phyloP scores from a whole-genome alignment of 139 green algal genomes.

The Micromonas pusilla region DNA sequence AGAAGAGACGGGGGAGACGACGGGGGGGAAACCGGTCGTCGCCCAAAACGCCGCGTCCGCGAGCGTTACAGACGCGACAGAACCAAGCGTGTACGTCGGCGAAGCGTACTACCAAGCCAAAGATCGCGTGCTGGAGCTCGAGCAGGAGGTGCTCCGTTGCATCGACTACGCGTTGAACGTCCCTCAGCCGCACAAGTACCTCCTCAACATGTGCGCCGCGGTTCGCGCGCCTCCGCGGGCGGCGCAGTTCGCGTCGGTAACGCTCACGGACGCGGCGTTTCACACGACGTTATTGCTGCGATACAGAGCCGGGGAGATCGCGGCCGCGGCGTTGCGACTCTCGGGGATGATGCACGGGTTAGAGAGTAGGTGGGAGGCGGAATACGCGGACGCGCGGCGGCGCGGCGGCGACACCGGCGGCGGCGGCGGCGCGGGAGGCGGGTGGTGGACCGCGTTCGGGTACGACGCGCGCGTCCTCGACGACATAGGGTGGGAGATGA shows the following conservation, averaged over 20 bases:
- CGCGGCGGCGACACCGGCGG: background rate
- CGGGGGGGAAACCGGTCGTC: too few species aligned
- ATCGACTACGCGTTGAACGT: background rate
- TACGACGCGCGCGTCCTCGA: background rate
- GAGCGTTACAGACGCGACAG: too few species aligned
- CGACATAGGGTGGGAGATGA: background rate
- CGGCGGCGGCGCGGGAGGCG: too few species aligned
- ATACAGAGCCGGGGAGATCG: background rate
- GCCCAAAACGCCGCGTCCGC: too few species aligned
- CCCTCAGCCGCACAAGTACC: background rate
- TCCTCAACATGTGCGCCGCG: background rate
- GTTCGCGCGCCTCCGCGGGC: too few species aligned
- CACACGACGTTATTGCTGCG: background rate
- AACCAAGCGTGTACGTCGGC: too few species aligned
- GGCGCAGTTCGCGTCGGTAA: background rate
- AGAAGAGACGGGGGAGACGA: too few species aligned
- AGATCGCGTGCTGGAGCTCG: background rate
- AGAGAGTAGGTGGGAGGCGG: too few species aligned
- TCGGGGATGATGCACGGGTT: background rate
- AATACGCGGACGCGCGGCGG: background rate
- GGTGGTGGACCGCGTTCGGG: background rate
- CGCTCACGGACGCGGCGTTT: background rate
- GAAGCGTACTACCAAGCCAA: background rate
- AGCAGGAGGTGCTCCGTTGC: background rate
- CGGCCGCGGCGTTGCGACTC: background rate